Evolutionary conservation across 2,329 filamentous ascomycete genomes (phyloP).

Genomic region (Aspergillus glaucus): DNA sequence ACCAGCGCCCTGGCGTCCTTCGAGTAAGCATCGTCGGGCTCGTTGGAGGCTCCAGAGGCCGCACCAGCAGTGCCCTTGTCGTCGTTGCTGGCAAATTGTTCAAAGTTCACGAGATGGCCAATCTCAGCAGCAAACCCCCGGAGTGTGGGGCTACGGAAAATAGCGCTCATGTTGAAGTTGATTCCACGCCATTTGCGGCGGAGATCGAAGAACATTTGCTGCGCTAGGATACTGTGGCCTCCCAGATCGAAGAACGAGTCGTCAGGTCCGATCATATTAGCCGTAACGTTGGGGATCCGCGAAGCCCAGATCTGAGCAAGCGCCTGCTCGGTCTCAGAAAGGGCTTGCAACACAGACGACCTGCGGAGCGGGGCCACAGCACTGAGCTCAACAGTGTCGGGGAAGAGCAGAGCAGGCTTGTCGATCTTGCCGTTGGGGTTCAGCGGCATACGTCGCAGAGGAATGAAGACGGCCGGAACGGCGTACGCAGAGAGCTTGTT

Average conservation of each 20-base stretch:
- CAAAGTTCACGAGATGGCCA: slow-evolving; percentile 43
- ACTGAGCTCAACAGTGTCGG: slow-evolving; percentile 62
- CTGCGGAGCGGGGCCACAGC: slow-evolving; percentile 48
- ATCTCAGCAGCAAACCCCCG: slow-evolving; percentile 52
- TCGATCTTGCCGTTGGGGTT: slow-evolving; percentile 85
- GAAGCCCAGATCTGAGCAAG: slow-evolving; percentile 69
- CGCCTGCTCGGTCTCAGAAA: slow-evolving; percentile 55
- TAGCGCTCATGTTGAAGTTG: slow-evolving; percentile 62
- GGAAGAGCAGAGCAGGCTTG: slow-evolving; percentile 72
- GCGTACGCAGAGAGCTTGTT: slow-evolving; percentile 67
- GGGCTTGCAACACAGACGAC: slow-evolving; percentile 42
- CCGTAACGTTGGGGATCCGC: slow-evolving; percentile 61
- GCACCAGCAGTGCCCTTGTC: slow-evolving; percentile 36
- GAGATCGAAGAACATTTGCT: slow-evolving; percentile 70
- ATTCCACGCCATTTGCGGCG: slow-evolving; percentile 55
- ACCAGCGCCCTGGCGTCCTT: slow-evolving; percentile 45
- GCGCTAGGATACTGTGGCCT: slow-evolving; percentile 73
- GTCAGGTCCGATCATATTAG: slow-evolving; percentile 60
- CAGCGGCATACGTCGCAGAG: slow-evolving; percentile 66
- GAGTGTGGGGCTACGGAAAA: slow-evolving; percentile 63
- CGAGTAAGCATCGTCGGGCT: slow-evolving; percentile 44
- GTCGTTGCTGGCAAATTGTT: slow-evolving; percentile 40
- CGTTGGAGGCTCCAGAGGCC: slow-evolving; percentile 18
- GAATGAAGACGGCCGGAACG: slow-evolving; percentile 67
- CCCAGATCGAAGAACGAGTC: slow-evolving; percentile 70